Percentiles rank a stretch among this genome's conserved stretches.
Conservation (phyloP, 495 filamentous ascomycete genomes). For the Penicillium bialowiezense region DNA sequence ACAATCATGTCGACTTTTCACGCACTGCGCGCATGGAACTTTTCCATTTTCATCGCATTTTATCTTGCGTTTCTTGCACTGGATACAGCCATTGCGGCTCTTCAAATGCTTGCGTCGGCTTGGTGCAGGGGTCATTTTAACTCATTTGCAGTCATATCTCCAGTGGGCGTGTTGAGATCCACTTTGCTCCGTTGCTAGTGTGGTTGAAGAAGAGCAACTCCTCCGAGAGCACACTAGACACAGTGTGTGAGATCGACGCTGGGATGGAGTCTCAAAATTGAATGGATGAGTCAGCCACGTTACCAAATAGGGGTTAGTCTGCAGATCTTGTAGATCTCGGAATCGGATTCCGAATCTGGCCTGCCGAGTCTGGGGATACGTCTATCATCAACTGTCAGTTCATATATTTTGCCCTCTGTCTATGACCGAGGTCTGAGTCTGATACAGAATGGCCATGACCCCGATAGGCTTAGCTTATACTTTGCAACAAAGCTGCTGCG, state of each 20-base stretch:
- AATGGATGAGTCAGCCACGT: neutral
- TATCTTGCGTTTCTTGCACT: constrained; percentile 1
- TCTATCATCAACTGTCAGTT: no score
- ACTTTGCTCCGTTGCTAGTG: neutral
- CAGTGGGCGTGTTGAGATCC: neutral
- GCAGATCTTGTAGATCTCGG: neutral
- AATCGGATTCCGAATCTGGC: no score
- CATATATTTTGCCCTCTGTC: no score
- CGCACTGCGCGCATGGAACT: neutral
- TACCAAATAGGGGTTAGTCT: neutral
- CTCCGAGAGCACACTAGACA: no score
- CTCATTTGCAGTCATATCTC: neutral
- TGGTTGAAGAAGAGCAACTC: neutral
- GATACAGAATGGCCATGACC: no score
- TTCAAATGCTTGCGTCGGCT: neutral
- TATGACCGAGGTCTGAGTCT: no score
- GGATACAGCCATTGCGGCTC: neutral
- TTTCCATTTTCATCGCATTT: neutral
- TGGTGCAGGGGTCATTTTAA: neutral
- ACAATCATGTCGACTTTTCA: neutral
- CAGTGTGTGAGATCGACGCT: no score
- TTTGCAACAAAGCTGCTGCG: no score
- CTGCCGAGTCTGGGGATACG: no score
- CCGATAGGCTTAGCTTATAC: no score
- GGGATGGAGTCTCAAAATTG: neutral